Evolutionary conservation across 2,329 filamentous ascomycete genomes (phyloP).

Genomic region (Chaetomiaceae sp.): DNA sequence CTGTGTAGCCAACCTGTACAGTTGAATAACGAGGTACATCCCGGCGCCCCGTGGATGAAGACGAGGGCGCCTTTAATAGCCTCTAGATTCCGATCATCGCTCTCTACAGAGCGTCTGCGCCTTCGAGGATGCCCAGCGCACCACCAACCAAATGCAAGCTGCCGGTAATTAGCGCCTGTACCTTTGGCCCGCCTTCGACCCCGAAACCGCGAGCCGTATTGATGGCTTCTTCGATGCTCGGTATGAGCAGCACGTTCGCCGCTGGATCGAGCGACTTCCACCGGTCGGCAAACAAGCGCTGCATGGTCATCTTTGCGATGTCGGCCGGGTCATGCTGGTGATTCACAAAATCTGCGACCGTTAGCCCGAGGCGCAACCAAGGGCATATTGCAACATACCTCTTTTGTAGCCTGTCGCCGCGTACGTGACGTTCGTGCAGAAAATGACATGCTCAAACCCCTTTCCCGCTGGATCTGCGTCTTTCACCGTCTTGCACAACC

Average conservation of each 20-base stretch:
- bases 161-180: conserved; percentile 43
- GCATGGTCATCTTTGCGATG: conserved; percentile 45
- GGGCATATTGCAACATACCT: conserved; percentile 23
- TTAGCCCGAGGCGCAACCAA: conserved; percentile 2
- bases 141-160: conserved; percentile 43
- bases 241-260: conserved; percentile 41
- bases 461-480: conserved; percentile 31
- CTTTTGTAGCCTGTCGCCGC: conserved; percentile 45
- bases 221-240: conserved; percentile 52
- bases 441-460: conserved; percentile 42
- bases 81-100: neutral
- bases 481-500: conserved; percentile 32
- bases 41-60: conserved; percentile 11
- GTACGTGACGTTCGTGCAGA: conserved; percentile 70
- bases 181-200: conserved; percentile 25
- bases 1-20: conserved; percentile 12
- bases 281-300: conserved; percentile 46
- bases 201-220: conserved; percentile 37
- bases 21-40: conserved; percentile 13
- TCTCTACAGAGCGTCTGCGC: conserved; percentile 24
- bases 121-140: conserved; percentile 30
- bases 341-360: conserved; percentile 48
- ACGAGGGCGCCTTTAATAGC: neutral
- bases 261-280: conserved; percentile 44
- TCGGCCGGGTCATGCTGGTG: conserved; percentile 46